Conservation (phyloP, 768 basidiomycete species). For the Mycena kentingensis region DNA sequence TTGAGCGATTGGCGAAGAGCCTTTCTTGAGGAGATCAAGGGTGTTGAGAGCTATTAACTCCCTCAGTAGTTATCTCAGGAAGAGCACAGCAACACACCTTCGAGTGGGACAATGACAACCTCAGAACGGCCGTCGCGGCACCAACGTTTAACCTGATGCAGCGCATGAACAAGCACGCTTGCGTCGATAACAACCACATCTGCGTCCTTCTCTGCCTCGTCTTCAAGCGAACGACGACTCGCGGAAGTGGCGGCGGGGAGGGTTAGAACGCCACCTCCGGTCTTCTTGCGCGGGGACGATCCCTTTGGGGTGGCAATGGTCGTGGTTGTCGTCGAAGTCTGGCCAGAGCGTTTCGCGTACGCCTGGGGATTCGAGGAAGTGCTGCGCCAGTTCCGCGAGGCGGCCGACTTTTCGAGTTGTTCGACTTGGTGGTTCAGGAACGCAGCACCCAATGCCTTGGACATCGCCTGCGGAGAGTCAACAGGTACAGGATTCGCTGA, state of each 20-base stretch:
- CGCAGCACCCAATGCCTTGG: slow-evolving; percentile 82
- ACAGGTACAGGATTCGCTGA: neutral
- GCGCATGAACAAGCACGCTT: slow-evolving; percentile 76
- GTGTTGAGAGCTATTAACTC: slow-evolving; percentile 76
- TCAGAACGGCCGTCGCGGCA: slow-evolving; percentile 76
- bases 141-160: slow-evolving; percentile 82
- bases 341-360: slow-evolving; percentile 33
- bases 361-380: slow-evolving; percentile 13
- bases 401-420: slow-evolving; percentile 76
- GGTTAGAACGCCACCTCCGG: slow-evolving; percentile 13
- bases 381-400: slow-evolving; percentile 65
- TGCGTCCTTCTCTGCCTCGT: slow-evolving; percentile 56
- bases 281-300: slow-evolving; percentile 22
- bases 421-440: slow-evolving; percentile 88
- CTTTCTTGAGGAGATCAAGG: slow-evolving; percentile 91
- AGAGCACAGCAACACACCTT: slow-evolving; percentile 57
- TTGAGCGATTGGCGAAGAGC: slow-evolving; percentile 73
- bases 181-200: slow-evolving; percentile 80
- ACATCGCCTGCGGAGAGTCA: slow-evolving; percentile 61
- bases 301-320: slow-evolving; percentile 2
- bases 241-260: slow-evolving; percentile 10
- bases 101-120: slow-evolving; percentile 80
- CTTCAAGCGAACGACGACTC: slow-evolving; percentile 20
- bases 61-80: neutral
- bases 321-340: slow-evolving; percentile 30